A percentile compares a stretch with the other conserved stretches of the same genome.
Evolutionary conservation across 2,329 filamentous ascomycete genomes (phyloP).

Genomic region (Fusarium haematococcum): DNA sequence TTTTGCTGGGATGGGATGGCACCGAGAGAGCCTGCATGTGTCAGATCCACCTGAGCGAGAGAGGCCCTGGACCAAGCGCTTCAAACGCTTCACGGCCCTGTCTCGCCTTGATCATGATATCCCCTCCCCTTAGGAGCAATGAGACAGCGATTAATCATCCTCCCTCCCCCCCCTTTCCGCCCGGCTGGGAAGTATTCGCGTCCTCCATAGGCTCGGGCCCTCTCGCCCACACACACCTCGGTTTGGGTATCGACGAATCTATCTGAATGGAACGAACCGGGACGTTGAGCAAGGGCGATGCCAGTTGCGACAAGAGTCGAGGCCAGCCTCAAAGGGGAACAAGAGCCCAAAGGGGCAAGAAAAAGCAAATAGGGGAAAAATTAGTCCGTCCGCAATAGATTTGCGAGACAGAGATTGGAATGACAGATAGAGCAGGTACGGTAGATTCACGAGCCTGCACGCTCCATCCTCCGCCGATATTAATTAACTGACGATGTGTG

Average conservation of each 20-base stretch:
- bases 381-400: not conserved
- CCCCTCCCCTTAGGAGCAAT: not conserved
- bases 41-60: constrained; percentile 36
- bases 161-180: constrained; percentile 20
- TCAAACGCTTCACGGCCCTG: constrained; percentile 26
- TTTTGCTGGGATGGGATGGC: constrained; percentile 11
- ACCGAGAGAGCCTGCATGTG: constrained; percentile 33
- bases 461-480: not conserved
- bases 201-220: constrained; percentile 24
- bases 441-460: constrained; percentile 22
- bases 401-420: constrained; percentile 30
- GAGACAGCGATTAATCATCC: constrained; percentile 16
- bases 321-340: constrained; percentile 9
- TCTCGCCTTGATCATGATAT: constrained; percentile 29
- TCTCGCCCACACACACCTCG: constrained; percentile 9
- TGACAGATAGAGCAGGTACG: not conserved
- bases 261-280: constrained; percentile 20
- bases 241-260: constrained; percentile 32
- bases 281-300: constrained; percentile 31
- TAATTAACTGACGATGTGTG: not conserved
- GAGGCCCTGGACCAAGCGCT: constrained; percentile 28
- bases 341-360: constrained; percentile 14
- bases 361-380: constrained; percentile 17
- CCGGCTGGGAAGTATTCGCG: constrained; percentile 12
- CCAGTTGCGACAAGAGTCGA: constrained; percentile 29